Conservation (phyloP, 192 early-diverging fungal genomes). For the Rhizophagus sp. region DNA sequence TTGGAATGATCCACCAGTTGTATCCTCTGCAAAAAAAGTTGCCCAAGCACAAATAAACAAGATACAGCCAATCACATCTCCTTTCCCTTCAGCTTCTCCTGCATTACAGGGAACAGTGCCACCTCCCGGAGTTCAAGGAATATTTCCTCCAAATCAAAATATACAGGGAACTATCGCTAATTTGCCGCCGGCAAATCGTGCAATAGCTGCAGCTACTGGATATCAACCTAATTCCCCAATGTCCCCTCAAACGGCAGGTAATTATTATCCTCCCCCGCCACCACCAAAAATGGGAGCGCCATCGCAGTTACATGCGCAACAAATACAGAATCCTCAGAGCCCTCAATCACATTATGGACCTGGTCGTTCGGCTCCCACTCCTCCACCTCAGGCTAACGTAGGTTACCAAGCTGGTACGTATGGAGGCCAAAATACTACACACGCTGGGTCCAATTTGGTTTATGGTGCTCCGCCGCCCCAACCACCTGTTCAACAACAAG, state of each 20-base stretch:
- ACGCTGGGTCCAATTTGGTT: neutral
- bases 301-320: conserved; percentile 34
- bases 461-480: conserved; percentile 19
- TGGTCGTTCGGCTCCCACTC: conserved; percentile 38
- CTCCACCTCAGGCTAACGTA: conserved; percentile 29
- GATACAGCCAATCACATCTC: conserved; percentile 37
- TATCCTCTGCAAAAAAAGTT: conserved; percentile 34
- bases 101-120: conserved; percentile 14
- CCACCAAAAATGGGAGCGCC: conserved; percentile 16
- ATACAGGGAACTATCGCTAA: conserved; percentile 28
- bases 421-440: conserved; percentile 23
- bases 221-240: conserved; percentile 20
- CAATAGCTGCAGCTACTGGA: neutral
- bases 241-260: neutral
- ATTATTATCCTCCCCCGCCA: conserved; percentile 30
- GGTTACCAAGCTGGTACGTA: neutral
- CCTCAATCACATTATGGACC: conserved; percentile 33
- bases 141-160: neutral
- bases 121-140: conserved; percentile 34
- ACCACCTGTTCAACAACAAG: conserved; percentile 36
- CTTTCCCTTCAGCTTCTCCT: conserved; percentile 44
- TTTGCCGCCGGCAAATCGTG: conserved; percentile 20
- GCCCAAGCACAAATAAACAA: conserved; percentile 31
- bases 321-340: conserved; percentile 24
- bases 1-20: conserved; percentile 63